phyloP scores from a whole-genome alignment of 495 filamentous ascomycete genomes.

The Cairneyella variabilis region DNA sequence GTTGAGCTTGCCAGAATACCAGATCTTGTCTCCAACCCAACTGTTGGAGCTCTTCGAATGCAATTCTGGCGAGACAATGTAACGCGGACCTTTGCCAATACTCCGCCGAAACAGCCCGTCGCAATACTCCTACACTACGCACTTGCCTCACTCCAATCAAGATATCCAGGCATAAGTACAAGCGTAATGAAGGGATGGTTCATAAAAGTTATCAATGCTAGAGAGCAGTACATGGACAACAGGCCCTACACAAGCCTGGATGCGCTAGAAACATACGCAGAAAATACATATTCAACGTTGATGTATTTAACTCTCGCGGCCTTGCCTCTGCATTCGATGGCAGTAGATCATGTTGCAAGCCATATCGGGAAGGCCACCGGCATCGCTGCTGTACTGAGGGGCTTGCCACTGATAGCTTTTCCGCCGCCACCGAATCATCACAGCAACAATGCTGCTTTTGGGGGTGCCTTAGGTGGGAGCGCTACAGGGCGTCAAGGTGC shows the following conservation, averaged over 20 bases:
- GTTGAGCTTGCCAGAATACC: conserved; percentile 84
- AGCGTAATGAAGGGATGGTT: conserved; percentile 79
- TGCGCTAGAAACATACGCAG: conserved; percentile 80
- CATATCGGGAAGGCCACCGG: conserved; percentile 94
- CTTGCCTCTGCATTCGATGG: conserved; percentile 70
- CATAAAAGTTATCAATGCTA: conserved; percentile 66
- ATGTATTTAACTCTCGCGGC: conserved; percentile 82
- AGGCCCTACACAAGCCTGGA: conserved; percentile 71
- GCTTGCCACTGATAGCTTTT: conserved; percentile 79
- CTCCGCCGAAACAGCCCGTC: conserved; percentile 84
- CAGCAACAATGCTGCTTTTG: conserved; percentile 36
- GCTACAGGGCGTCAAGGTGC: conserved; percentile 51
- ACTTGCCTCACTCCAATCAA: conserved; percentile 54
- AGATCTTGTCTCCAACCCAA: conserved; percentile 76
- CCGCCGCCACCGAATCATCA: conserved; percentile 59
- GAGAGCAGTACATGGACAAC: conserved; percentile 81
- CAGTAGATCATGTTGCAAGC: conserved; percentile 87
- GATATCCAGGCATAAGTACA: conserved; percentile 46
- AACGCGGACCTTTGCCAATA: conserved; percentile 62
- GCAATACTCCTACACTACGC: conserved; percentile 76
- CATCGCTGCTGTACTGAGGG: conserved; percentile 77
- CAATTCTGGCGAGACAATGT: conserved; percentile 93
- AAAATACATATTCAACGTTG: conserved; percentile 91
- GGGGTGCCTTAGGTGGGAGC: conserved; percentile 28
- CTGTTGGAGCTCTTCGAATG: conserved; percentile 80